Conservation (phyloP, 768 basidiomycete genomes). For the Trametes punicea region DNA sequence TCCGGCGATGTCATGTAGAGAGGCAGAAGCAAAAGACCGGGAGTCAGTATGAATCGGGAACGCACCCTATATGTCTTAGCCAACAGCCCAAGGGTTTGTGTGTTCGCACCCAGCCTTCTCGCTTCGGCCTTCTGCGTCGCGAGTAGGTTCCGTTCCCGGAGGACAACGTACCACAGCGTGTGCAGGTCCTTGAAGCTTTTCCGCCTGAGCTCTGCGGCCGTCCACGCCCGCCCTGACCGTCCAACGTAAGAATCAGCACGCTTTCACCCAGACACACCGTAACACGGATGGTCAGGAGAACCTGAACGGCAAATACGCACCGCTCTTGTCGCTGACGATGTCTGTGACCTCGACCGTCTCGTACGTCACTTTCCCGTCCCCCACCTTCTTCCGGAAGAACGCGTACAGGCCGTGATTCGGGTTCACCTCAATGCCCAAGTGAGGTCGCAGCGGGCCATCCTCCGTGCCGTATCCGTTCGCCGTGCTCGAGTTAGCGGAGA, state of each 20-base stretch:
- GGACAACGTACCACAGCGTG: slow-evolving; percentile 87
- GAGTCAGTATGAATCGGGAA: neutral
- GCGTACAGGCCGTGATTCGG: slow-evolving; percentile 74
- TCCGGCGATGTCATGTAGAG: too few species aligned
- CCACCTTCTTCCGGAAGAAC: slow-evolving; percentile 65
- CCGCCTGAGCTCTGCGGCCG: slow-evolving; percentile 76
- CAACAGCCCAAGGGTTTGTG: slow-evolving; percentile 7
- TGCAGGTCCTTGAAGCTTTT: slow-evolving; percentile 95
- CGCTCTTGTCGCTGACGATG: slow-evolving; percentile 32
- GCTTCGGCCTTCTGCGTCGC: slow-evolving; percentile 83
- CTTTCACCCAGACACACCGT: neutral
- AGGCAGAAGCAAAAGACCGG: neutral
- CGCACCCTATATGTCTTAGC: slow-evolving; percentile 20
- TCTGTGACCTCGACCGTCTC: slow-evolving; percentile 43
- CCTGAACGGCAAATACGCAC: slow-evolving; percentile 27
- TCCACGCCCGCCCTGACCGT: slow-evolving; percentile 83
- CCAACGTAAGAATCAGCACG: neutral
- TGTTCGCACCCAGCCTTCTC: slow-evolving; percentile 48
- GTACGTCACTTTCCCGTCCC: slow-evolving; percentile 48
- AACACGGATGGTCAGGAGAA: neutral
- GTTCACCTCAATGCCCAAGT: slow-evolving; percentile 41
- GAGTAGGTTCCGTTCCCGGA: slow-evolving; percentile 87
- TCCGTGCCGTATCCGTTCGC: neutral
- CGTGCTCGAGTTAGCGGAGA: neutral
- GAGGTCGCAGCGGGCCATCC: slow-evolving; percentile 39